These are phyloP conservation scores for Malassezia brasiliensis DNA, from an alignment of 1,284 basidiomycete genomes.

Conservation along the genomic window DNA sequence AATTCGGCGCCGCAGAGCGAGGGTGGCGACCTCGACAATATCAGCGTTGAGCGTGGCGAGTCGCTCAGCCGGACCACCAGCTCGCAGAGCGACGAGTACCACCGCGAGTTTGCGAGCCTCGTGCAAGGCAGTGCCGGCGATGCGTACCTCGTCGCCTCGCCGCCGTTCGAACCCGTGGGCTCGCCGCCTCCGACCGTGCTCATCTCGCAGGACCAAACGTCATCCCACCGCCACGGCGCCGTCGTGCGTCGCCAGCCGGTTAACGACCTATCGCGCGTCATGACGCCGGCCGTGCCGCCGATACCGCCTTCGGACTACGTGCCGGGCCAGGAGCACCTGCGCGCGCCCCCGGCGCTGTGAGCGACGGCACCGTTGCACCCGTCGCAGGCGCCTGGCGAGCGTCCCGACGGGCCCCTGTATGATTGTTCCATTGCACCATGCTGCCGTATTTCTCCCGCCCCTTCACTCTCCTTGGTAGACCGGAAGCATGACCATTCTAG, in stretches of 20 bases:
- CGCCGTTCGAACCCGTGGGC: not conserved
- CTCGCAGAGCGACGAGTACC: slow-evolving; percentile 7
- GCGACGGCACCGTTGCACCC: too few species aligned
- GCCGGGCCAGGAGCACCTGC: not conserved
- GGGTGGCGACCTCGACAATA: not conserved
- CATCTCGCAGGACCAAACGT: not conserved
- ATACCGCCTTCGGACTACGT: not conserved
- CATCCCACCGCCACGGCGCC: not conserved
- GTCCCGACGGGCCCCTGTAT: too few species aligned
- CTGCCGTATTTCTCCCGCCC: too few species aligned
- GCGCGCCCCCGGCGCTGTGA: too few species aligned
- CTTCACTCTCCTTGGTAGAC: too few species aligned
- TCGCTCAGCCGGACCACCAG: not conserved
- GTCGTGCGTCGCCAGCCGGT: slow-evolving; percentile 2
- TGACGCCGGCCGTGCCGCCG: slow-evolving; percentile 4
- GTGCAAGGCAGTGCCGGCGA: not conserved
- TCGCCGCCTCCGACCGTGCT: slow-evolving; percentile 10
- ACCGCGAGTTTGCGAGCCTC: slow-evolving; percentile 6
- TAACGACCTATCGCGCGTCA: not conserved
- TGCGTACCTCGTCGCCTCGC: not conserved
- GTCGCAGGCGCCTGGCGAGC: too few species aligned
- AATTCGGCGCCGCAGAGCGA: not conserved
- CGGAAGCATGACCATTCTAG: too few species aligned
- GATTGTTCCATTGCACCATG: too few species aligned
- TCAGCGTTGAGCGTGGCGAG: slow-evolving; percentile 2